Evolutionary conservation across 1,139 yeast genomes (phyloP).

Genomic region (Candida anutae): DNA sequence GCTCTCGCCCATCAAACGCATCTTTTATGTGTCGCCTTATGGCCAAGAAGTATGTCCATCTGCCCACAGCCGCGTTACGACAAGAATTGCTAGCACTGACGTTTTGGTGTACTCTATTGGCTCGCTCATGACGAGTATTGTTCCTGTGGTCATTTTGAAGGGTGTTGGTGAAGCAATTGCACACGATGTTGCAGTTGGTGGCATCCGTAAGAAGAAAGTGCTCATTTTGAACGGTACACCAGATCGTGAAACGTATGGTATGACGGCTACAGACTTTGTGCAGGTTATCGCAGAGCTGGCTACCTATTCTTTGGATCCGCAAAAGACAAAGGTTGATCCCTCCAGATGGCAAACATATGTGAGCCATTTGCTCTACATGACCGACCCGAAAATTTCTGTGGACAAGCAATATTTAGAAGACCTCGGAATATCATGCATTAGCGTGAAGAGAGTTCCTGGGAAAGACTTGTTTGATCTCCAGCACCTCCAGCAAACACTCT

Average conservation of each 20-base stretch:
- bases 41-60: slow-evolving; percentile 82
- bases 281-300: slow-evolving; percentile 46
- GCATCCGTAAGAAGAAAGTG: slow-evolving; percentile 33
- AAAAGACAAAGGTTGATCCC: slow-evolving; percentile 5
- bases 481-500: slow-evolving; percentile 19
- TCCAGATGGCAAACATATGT: slow-evolving; percentile 36
- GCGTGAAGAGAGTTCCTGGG: slow-evolving; percentile 23
- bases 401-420: slow-evolving; percentile 27
- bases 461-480: slow-evolving; percentile 29
- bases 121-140: slow-evolving; percentile 76
- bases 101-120: slow-evolving; percentile 76
- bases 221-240: slow-evolving; percentile 61
- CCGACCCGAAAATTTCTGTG: slow-evolving; percentile 40
- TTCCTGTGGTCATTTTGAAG: slow-evolving; percentile 67
- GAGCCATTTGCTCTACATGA: slow-evolving; percentile 51
- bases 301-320: slow-evolving; percentile 23
- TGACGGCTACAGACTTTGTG: slow-evolving; percentile 54
- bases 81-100: slow-evolving; percentile 44
- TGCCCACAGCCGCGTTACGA: slow-evolving; percentile 59
- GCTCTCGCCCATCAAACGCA: slow-evolving; percentile 65
- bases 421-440: slow-evolving; percentile 41
- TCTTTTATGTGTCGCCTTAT: slow-evolving; percentile 78
- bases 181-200: slow-evolving; percentile 17
- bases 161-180: slow-evolving; percentile 62
- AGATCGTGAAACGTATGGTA: slow-evolving; percentile 72